These are phyloP conservation scores for Galeopsis tetrahit DNA, from an alignment of 257 asterid species.

Conservation along the genomic window DNA sequence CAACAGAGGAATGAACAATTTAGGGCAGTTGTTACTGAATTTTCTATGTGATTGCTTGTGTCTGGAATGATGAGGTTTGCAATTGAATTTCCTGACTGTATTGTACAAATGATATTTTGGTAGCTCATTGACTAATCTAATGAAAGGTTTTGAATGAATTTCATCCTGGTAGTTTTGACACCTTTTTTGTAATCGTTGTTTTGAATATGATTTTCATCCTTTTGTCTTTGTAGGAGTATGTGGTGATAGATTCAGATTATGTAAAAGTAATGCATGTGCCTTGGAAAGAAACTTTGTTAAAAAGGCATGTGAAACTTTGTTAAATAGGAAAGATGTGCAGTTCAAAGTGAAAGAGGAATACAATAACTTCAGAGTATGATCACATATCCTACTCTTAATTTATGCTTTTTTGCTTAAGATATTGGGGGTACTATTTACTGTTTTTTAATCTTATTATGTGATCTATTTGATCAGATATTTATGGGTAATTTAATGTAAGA, in stretches of 20 bases:
- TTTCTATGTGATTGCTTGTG: neutral
- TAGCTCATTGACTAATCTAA: neutral
- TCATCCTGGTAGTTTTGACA: neutral
- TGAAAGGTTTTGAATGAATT: neutral
- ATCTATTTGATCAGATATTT: no score
- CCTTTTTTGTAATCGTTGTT: neutral
- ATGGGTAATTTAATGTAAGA: no score
- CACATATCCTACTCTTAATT: no score
- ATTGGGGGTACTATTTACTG: no score
- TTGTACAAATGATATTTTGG: neutral
- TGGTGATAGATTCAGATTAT: constrained; percentile 3
- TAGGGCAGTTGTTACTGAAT: neutral
- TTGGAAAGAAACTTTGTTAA: neutral
- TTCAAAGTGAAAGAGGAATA: no score
- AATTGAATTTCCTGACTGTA: neutral
- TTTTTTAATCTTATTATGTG: no score
- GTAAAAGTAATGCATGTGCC: neutral
- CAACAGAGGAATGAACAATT: neutral
- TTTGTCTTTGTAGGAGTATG: neutral
- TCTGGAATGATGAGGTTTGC: neutral
- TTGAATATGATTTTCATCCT: neutral
- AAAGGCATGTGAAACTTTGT: neutral
- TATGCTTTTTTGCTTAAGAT: no score
- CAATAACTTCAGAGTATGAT: no score
- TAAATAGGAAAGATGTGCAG: no score